Conservation (phyloP, 2,329 filamentous ascomycete species). For the Pseudogymnoascus sp. region DNA sequence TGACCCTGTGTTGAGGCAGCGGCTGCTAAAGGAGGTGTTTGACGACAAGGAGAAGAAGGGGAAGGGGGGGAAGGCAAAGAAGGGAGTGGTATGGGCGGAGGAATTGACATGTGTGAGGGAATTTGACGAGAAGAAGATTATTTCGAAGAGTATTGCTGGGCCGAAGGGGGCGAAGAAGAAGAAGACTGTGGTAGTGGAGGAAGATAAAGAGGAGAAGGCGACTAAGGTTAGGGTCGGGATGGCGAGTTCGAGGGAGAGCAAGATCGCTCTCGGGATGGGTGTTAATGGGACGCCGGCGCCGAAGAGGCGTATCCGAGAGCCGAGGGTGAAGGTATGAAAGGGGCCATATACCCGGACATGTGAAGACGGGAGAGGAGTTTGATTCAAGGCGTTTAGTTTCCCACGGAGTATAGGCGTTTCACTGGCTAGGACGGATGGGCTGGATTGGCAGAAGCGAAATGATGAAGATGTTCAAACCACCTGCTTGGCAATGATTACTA, state of each 20-base stretch:
- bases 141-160: conserved; percentile 16
- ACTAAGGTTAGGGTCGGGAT: conserved; percentile 21
- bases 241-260: conserved; percentile 13
- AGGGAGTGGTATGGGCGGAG: conserved; percentile 26
- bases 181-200: conserved; percentile 17
- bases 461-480: conserved; percentile 1
- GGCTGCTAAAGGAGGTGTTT: conserved; percentile 27
- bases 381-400: neutral
- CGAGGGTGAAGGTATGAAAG: neutral
- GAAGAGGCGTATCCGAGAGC: conserved; percentile 20
- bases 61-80: conserved; percentile 22
- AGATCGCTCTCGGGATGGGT: conserved; percentile 20
- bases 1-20: conserved; percentile 31
- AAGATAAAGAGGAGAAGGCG: conserved; percentile 17
- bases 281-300: conserved; percentile 25
- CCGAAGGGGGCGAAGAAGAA: conserved; percentile 17
- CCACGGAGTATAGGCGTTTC: neutral
- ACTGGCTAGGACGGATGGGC: neutral
- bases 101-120: conserved; percentile 24
- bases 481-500: neutral
- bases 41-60: conserved; percentile 24
- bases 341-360: neutral
- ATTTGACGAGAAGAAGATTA: conserved; percentile 17
- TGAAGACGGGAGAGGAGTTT: neutral
- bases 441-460: neutral